Base-by-base conservation (phyloP, 116 monocot species). In the Dioscorea cayenensis region DNA sequence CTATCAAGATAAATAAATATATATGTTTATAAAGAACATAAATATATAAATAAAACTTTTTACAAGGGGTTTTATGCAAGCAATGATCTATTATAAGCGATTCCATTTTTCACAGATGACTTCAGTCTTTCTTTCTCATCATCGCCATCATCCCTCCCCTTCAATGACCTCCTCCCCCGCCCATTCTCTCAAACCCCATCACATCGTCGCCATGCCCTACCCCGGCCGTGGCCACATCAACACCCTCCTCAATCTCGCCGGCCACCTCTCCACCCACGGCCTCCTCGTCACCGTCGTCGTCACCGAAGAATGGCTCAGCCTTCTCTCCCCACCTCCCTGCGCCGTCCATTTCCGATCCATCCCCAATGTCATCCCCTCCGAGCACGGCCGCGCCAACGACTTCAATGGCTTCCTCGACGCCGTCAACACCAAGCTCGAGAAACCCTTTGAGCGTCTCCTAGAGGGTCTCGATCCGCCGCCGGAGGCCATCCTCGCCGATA, bases 361-460 rank as follows among this genome's bases (percentile, higher is more conserved):
- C 71, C 91, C 87, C 27, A 87, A 91, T 68, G 78, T 84, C 70
- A 78, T 91, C 59, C 91, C 91, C 22, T 87, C 87, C 3, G 92
- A 92, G 76, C 64, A 51, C 52, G 75, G 59, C 66, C 86, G 89
- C 13, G 78, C 66, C 32, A 63, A 25, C 28, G 67, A 93, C 80
- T 29, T 69, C 70, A 0, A 1, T 43, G 83, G 72, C 27, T 92
- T 89, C 75, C 0, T 86, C 52, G 65, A 82, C 9, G 86, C 89
- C 69, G 89, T 89, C 20, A 28, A 36, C 51, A 72, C 80, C 36
- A 77, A 73, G 71, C 86, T 92, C 84, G 75, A 36, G 62, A 71
- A 50, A 6, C 77, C 84, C 3, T 66, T 89, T 59, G 82, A 87
- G 66, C 49, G 49, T 49, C 73, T 84, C 21, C 59, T 84, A 21